These are phyloP conservation scores for Claviceps sorghi DNA, from an alignment of 2,329 filamentous ascomycete genomes.

Conservation along the genomic window DNA sequence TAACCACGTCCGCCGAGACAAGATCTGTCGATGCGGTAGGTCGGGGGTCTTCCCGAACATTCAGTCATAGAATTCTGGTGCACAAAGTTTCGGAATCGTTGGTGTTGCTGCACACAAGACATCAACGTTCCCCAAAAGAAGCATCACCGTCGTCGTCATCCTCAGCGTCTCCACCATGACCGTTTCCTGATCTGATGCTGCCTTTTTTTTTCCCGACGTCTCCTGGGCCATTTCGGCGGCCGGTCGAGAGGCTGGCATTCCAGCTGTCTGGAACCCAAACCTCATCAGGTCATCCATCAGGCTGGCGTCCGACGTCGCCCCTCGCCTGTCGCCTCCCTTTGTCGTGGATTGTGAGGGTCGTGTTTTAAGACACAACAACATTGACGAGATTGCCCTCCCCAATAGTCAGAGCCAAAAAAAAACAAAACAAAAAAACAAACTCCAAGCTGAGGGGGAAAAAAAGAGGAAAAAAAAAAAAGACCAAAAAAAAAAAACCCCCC, in stretches of 20 bases:
- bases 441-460: background rate
- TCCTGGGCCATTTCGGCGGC: background rate
- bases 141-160: background rate
- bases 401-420: background rate
- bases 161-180: background rate
- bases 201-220: background rate
- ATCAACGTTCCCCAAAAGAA: background rate
- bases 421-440: background rate
- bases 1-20: no score
- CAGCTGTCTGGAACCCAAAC: background rate
- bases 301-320: background rate
- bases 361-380: background rate
- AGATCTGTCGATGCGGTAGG: no score
- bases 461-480: no score
- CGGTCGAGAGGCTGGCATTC: background rate
- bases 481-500: no score
- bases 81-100: no score
- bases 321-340: background rate
- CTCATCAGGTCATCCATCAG: background rate
- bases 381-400: background rate
- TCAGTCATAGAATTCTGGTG: no score
- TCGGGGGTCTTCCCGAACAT: no score
- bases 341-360: background rate
- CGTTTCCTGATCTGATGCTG: background rate
- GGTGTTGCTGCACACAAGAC: no score